phyloP scores from a whole-genome alignment of 2,329 filamentous ascomycete species.

The Alternaria ethzedia region DNA sequence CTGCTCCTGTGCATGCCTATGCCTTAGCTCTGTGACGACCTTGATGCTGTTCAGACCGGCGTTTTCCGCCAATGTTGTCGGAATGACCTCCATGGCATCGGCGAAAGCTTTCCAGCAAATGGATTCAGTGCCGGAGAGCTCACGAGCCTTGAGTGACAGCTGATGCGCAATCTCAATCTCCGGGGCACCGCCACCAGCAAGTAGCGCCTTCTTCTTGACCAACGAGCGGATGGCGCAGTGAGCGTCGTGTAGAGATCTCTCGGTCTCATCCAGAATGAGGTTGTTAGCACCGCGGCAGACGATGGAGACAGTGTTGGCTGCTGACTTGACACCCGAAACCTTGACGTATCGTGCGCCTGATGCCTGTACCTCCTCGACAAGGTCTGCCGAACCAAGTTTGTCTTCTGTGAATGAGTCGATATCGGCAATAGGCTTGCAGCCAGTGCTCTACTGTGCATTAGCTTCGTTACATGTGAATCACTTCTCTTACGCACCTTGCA shows the following conservation, averaged over 20 bases:
- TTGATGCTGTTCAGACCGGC: slow-evolving; percentile 98
- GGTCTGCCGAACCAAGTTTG: slow-evolving; percentile 91
- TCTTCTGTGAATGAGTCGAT: slow-evolving; percentile 99
- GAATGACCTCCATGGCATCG: slow-evolving; percentile 95
- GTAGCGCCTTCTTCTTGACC: slow-evolving; percentile 99
- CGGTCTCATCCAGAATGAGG: slow-evolving; percentile 94
- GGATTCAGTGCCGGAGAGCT: slow-evolving; percentile 86
- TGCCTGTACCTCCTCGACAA: slow-evolving; percentile 89
- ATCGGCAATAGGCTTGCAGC: slow-evolving; percentile 98
- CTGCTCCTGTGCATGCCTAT: slow-evolving; percentile 93
- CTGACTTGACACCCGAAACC: slow-evolving; percentile 86
- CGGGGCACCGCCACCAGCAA: slow-evolving; percentile 93
- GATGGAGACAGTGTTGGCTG: slow-evolving; percentile 87
- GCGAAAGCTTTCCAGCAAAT: slow-evolving; percentile 99
- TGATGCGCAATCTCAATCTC: slow-evolving; percentile 95
- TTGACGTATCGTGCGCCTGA: slow-evolving; percentile 93
- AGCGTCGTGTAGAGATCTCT: slow-evolving; percentile 94
- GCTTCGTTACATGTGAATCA: slow-evolving; percentile 15
- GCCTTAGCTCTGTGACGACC: slow-evolving; percentile 93
- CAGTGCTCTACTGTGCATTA: slow-evolving; percentile 68
- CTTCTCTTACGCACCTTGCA: slow-evolving; percentile 67
- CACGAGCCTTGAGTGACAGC: slow-evolving; percentile 80
- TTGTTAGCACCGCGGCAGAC: slow-evolving; percentile 93
- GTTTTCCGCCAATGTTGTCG: slow-evolving; percentile 95
- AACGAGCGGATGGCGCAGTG: slow-evolving; percentile 96